A percentile compares a stretch with the other conserved stretches of the same genome.
phyloP scores from a whole-genome alignment of 352 stramenopile species.

The Elongisporangium undulatum region DNA sequence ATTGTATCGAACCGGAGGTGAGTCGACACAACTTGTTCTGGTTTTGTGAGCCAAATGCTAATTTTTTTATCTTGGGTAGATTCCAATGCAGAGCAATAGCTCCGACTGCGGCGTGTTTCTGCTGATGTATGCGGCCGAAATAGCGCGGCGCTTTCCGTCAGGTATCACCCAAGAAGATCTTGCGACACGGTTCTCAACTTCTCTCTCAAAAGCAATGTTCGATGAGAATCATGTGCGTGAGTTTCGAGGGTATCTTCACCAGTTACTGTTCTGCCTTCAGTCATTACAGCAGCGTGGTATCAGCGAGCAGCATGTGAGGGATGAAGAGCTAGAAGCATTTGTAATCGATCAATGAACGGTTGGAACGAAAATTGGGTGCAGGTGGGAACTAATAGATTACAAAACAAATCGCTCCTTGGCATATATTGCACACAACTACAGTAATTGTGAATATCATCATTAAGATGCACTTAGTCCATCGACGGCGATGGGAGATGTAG shows the following conservation, averaged over 20 bases:
- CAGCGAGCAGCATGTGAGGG: constrained; percentile 35
- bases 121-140: constrained; percentile 71
- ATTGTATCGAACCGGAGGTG: constrained; percentile 68
- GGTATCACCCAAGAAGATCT: constrained; percentile 55
- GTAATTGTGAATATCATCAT: constrained; percentile 13
- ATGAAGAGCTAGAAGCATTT: constrained; percentile 57
- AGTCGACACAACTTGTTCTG: constrained; percentile 13
- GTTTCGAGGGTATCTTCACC: constrained; percentile 77
- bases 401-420: not conserved
- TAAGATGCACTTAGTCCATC: constrained; percentile 11
- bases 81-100: constrained; percentile 91
- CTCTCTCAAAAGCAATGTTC: constrained; percentile 61
- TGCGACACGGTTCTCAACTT: constrained; percentile 31
- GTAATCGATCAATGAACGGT: constrained; percentile 29
- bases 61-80: constrained; percentile 25
- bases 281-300: constrained; percentile 47
- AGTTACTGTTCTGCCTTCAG: constrained; percentile 68
- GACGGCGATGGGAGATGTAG: not conserved
- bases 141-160: constrained; percentile 52
- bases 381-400: not conserved
- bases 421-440: constrained; percentile 3
- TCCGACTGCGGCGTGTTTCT: constrained; percentile 92
- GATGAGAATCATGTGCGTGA: constrained; percentile 56
- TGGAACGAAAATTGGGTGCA: not conserved
- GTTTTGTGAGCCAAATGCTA: constrained; percentile 4